Conservation (phyloP, 805 yeast genomes). For the Pichia sporocuriosa region DNA sequence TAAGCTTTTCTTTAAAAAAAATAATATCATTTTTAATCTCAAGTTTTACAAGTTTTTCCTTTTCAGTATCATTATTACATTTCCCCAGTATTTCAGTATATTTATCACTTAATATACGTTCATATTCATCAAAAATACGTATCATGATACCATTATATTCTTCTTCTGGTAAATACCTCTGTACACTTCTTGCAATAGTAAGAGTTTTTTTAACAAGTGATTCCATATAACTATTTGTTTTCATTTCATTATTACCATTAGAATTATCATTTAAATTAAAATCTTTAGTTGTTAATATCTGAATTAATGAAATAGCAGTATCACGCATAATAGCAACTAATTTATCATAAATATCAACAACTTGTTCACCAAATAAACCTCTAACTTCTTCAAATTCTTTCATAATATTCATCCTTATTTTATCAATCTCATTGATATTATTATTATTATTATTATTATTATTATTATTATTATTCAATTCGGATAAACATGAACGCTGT, state of each 20-base stretch:
- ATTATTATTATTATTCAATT: slow-evolving; percentile 14
- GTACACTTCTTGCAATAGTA: slow-evolving; percentile 55
- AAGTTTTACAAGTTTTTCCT: slow-evolving; percentile 22
- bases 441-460: slow-evolving; percentile 17
- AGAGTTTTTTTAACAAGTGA: slow-evolving; percentile 57
- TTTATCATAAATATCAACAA: slow-evolving; percentile 54
- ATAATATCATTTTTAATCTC: slow-evolving; percentile 47
- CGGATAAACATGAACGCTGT: slow-evolving; percentile 20
- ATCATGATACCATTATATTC: slow-evolving; percentile 41
- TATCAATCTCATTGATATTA: slow-evolving; percentile 19
- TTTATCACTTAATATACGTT: slow-evolving; percentile 45
- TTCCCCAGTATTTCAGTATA: slow-evolving; percentile 43
- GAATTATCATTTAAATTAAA: neutral
- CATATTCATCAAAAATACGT: slow-evolving; percentile 52
- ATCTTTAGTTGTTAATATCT: neutral
- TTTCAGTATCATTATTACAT: slow-evolving; percentile 47
- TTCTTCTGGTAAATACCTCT: slow-evolving; percentile 46
- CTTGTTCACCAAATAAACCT: slow-evolving; percentile 49
- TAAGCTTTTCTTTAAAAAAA: slow-evolving; percentile 55
- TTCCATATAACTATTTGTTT: slow-evolving; percentile 59
- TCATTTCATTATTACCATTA: slow-evolving; percentile 13
- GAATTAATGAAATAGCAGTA: slow-evolving; percentile 26
- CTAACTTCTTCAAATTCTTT: slow-evolving; percentile 35
- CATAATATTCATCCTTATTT: slow-evolving; percentile 21
- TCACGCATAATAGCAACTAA: slow-evolving; percentile 67